phyloP scores from a whole-genome alignment of 2,329 filamentous ascomycete species.

The Thelonectria discophora region DNA sequence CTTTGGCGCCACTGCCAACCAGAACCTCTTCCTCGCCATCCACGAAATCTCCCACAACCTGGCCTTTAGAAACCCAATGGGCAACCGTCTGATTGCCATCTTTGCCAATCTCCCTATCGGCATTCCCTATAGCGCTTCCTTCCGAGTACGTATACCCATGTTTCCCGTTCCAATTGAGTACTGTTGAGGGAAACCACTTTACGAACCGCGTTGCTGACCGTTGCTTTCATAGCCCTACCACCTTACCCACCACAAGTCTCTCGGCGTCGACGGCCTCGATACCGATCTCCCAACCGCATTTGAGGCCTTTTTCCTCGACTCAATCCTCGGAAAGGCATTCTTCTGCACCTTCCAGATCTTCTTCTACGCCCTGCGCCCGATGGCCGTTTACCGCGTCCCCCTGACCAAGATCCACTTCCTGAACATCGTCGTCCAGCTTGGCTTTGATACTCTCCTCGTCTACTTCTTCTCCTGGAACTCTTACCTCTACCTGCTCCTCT shows the following conservation, averaged over 20 bases:
- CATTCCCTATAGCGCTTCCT: constrained; percentile 94
- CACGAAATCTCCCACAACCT: constrained; percentile 99
- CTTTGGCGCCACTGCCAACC: constrained; percentile 93
- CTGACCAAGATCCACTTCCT: constrained; percentile 85
- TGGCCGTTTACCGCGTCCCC: constrained; percentile 90
- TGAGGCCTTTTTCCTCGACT: constrained; percentile 93
- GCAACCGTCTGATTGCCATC: constrained; percentile 88
- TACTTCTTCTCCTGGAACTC: constrained; percentile 68
- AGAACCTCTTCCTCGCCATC: constrained; percentile 98
- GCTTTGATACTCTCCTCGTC: constrained; percentile 79
- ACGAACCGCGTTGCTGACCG: constrained; percentile 33
- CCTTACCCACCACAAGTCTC: constrained; percentile 97
- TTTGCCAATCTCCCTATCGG: constrained; percentile 96
- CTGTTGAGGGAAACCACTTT: neutral
- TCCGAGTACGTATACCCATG: constrained; percentile 69
- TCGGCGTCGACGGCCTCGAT: constrained; percentile 94
- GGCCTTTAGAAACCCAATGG: constrained; percentile 81
- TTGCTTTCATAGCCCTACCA: constrained; percentile 79
- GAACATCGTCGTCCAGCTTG: constrained; percentile 80
- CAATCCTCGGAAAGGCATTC: constrained; percentile 94
- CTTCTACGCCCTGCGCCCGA: constrained; percentile 96
- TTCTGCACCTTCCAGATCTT: constrained; percentile 99
- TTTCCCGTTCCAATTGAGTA: neutral
- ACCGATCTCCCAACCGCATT: constrained; percentile 93
- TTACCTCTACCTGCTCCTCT: constrained; percentile 84